These are phyloP conservation scores for Calycina herbarum DNA, from an alignment of 2,329 filamentous ascomycete species.

Conservation along the genomic window DNA sequence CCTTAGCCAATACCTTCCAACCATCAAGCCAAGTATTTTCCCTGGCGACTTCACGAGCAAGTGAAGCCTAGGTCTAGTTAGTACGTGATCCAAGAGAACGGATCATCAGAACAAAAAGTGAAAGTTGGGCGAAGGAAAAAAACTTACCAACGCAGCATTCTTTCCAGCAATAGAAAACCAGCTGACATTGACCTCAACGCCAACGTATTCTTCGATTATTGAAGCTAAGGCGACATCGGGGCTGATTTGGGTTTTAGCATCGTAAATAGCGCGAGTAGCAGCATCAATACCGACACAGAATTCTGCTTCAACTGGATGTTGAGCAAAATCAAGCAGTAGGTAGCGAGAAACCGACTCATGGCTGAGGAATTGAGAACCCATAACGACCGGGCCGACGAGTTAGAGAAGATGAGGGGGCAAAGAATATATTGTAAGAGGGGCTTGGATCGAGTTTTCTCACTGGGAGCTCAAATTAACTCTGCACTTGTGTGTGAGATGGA, in stretches of 20 bases:
- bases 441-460: neutral
- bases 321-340: neutral
- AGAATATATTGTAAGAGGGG: neutral
- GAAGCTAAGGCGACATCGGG: neutral
- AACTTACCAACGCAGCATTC: constrained; percentile 2
- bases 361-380: neutral
- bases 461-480: too few relatives aligned
- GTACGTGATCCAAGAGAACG: neutral
- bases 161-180: neutral
- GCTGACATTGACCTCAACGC: neutral
- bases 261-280: neutral
- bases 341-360: neutral
- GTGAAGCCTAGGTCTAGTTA: neutral
- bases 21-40: constrained; percentile 1
- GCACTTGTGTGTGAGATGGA: too few relatives aligned
- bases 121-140: neutral
- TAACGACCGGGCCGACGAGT: neutral
- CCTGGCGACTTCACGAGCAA: neutral
- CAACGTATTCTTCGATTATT: neutral
- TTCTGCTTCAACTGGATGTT: constrained; percentile 1
- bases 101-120: too few relatives aligned
- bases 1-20: neutral
- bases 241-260: neutral
- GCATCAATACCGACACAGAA: neutral
- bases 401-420: neutral